These are phyloP conservation scores for Oryza officinalis DNA, from an alignment of 176 grass and related monocot species.

Conservation along the genomic window DNA sequence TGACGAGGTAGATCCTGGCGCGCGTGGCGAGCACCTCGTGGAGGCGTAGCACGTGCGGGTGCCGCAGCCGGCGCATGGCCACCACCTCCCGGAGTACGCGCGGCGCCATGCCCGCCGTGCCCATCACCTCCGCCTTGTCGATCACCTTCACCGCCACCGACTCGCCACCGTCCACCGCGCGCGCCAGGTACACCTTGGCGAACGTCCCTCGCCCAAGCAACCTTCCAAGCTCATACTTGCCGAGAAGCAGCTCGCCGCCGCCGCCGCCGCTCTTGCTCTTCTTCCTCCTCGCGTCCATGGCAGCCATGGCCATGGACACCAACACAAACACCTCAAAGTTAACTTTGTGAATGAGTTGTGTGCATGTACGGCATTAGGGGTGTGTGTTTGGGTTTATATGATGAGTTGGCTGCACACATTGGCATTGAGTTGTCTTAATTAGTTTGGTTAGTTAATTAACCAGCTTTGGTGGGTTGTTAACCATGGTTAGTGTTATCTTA, in stretches of 20 bases:
- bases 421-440: neutral
- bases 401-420: slow-evolving; percentile 32
- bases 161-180: slow-evolving; percentile 46
- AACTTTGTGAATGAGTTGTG: neutral
- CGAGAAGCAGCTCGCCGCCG: slow-evolving; percentile 45
- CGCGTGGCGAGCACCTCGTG: slow-evolving; percentile 76
- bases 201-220: slow-evolving; percentile 83
- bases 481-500: neutral
- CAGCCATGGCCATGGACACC: neutral
- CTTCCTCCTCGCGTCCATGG: slow-evolving; percentile 29
- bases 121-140: slow-evolving; percentile 57
- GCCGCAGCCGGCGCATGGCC: slow-evolving; percentile 75
- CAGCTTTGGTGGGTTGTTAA: neutral
- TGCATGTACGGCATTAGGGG: slow-evolving; percentile 14
- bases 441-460: neutral
- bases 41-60: slow-evolving; percentile 74
- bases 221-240: slow-evolving; percentile 71
- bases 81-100: slow-evolving; percentile 62
- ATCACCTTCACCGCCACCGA: slow-evolving; percentile 76
- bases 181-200: slow-evolving; percentile 83
- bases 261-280: slow-evolving; percentile 2
- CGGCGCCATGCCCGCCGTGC: slow-evolving; percentile 43
- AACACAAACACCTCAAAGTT: slow-evolving; percentile 10
- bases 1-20: slow-evolving; percentile 69
- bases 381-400: slow-evolving; percentile 41